Evolutionary conservation across 441 rosid species (phyloP), one percentile per base, ranked within the genome.

Genomic region (Mallotus japonicus): DNA sequence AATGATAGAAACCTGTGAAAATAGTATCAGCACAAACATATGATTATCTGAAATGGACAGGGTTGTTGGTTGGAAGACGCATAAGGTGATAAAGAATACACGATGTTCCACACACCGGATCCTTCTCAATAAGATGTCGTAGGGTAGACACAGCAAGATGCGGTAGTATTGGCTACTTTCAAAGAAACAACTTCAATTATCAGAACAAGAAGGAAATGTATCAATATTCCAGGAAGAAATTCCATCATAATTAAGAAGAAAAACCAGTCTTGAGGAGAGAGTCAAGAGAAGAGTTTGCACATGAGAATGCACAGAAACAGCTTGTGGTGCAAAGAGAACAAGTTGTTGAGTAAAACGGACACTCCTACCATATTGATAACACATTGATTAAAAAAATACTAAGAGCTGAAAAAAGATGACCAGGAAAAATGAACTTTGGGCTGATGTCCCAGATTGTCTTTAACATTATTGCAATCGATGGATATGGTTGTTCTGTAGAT

Each of bases 291-390:
- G 97, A 80, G 85, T 92, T 79, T 89, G 93, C 80, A 96, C 97
- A 73, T 96, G 99, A 74, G 90, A 79, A 83, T 89, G 98, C 81
- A 96, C 90, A 42, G 98, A 88, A 84, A 91, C 92, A 74, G 99
- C 98, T 85, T 87, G 97, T 14, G 97, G 97, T 69, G 99, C 98
- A 83, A 96, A 96, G 65, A 96, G 95, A 75, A 96, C 95, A 79
- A 96, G 99, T 85, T 96, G 98, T 80, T 96, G 99, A 46, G 98
- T 91, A 80, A 96, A 96, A 75, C 97, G 91, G 59, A 92, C 99
- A 78, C 97, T 93, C 97, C 99, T 93, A 88, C 70, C 73, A 82
- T 37, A 80, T 59, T 70, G 49, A 73, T 20, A 60, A 40, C 40
- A 22, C 17, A 40, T 62, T 50, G n/a, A 34, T 49, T 62, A 61